Percentiles rank a stretch among this genome's conserved stretches.
phyloP scores from a whole-genome alignment of 352 stramenopile species.

The Phytophthora chlamydospora region DNA sequence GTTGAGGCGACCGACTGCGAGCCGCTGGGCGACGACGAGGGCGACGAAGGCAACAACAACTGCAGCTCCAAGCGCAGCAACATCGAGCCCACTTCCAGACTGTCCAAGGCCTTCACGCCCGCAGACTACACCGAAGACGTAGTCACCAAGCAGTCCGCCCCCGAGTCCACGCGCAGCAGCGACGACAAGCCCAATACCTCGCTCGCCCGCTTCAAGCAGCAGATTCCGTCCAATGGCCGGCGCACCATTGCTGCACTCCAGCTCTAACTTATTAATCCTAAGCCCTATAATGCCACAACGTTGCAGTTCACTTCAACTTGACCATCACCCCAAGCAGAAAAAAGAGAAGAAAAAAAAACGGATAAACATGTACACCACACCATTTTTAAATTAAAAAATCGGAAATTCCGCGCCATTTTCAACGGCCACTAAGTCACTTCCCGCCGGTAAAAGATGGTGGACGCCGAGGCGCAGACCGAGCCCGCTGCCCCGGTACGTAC shows the following conservation, averaged over 20 bases:
- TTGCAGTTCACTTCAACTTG: conserved; percentile 10
- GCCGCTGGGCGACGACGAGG: conserved; percentile 11
- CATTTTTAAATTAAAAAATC: not conserved
- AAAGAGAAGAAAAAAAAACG: not conserved
- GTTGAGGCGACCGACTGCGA: conserved; percentile 25
- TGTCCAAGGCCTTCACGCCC: conserved; percentile 27
- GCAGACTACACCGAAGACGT: conserved; percentile 4
- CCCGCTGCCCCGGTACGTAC: not conserved
- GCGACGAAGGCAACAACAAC: conserved; percentile 36
- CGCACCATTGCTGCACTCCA: conserved; percentile 4
- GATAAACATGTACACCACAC: conserved; percentile 7
- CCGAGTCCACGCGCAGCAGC: conserved; percentile 20
- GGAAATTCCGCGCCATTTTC: conserved; percentile 1
- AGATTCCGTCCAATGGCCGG: conserved; percentile 54
- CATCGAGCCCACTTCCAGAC: not conserved
- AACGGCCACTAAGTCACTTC: conserved; percentile 6
- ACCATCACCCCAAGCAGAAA: not conserved
- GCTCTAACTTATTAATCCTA: conserved; percentile 19
- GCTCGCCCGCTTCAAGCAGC: conserved; percentile 55
- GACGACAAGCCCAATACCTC: conserved; percentile 21
- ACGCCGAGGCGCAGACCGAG: conserved; percentile 32
- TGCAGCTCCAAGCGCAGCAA: not conserved
- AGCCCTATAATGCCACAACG: not conserved
- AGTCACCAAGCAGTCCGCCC: conserved; percentile 17
- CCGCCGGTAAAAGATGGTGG: conserved; percentile 21